Percentiles rank a stretch among this genome's conserved stretches.
These are phyloP conservation scores for Lentithecium fluviatile DNA, from an alignment of 495 filamentous ascomycete species.

Conservation along the genomic window DNA sequence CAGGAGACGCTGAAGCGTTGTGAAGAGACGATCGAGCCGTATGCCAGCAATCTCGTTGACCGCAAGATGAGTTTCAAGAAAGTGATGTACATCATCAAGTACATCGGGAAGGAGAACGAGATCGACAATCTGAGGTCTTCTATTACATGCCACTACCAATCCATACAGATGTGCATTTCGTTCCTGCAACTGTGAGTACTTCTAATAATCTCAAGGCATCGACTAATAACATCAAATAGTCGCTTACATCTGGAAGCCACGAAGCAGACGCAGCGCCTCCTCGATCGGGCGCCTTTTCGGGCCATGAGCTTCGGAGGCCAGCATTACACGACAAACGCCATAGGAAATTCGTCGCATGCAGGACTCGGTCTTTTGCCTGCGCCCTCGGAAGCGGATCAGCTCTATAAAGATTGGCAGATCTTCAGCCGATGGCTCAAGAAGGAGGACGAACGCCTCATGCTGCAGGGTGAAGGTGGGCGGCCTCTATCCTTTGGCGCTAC, in stretches of 20 bases:
- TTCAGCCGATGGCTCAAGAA: conserved; percentile 23
- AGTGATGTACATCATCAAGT: conserved; percentile 20
- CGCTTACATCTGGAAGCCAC: conserved; percentile 28
- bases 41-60: conserved; percentile 23
- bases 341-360: conserved; percentile 6
- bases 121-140: conserved; percentile 19
- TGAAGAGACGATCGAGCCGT: conserved; percentile 26
- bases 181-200: conserved; percentile 25
- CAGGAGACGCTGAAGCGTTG: conserved; percentile 25
- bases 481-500: conserved; percentile 17
- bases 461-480: conserved; percentile 4
- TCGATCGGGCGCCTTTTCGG: conserved; percentile 19
- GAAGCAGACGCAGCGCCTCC: conserved; percentile 27
- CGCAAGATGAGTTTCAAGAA: conserved; percentile 18
- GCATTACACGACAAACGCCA: conserved; percentile 19
- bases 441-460: conserved; percentile 19
- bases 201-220: neutral
- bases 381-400: conserved; percentile 25
- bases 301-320: conserved; percentile 27
- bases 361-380: conserved; percentile 13
- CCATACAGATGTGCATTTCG: conserved; percentile 24
- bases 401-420: conserved; percentile 26
- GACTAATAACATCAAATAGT: conserved; percentile 1
- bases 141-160: conserved; percentile 25
- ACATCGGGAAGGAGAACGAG: conserved; percentile 30